Conservation (phyloP, 305 asterid species). For the Coffea humblotiana region DNA sequence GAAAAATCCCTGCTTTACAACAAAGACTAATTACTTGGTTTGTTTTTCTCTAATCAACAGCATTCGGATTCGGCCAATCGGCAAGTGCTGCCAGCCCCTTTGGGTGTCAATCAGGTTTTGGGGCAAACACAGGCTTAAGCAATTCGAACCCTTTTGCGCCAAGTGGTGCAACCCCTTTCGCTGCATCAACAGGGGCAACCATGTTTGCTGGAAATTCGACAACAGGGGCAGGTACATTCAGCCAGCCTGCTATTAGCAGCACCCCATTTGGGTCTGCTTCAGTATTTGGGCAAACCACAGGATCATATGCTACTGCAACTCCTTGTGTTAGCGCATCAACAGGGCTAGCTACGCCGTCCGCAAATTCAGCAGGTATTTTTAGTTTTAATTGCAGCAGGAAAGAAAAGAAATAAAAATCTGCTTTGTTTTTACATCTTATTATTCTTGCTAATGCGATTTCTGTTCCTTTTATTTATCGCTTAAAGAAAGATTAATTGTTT, state of each 20-base stretch:
- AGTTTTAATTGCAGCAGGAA: neutral
- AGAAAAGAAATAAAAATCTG: neutral
- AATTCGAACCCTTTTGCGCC: neutral
- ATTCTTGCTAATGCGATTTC: neutral
- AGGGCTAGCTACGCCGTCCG: neutral
- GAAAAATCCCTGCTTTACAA: too few relatives aligned
- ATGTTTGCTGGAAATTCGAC: slow-evolving; percentile 1
- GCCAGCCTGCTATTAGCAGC: neutral
- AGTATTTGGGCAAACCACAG: neutral
- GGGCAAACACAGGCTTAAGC: neutral
- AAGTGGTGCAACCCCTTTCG: neutral
- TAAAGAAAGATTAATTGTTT: neutral
- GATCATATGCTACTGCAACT: neutral
- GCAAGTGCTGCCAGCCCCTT: neutral
- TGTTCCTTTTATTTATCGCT: neutral
- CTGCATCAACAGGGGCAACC: neutral
- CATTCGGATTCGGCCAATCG: neutral
- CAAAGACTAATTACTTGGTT: neutral
- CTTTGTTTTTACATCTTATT: neutral
- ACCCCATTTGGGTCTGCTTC: neutral
- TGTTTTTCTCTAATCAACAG: neutral
- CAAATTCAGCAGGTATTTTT: neutral
- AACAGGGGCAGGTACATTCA: neutral
- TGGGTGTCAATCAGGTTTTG: neutral
- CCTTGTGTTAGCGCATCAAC: neutral